Evolutionary conservation across 2,329 filamentous ascomycete species (phyloP), one percentile per base, ranked within the genome.

Genomic region (Colletotrichum lupini): DNA sequence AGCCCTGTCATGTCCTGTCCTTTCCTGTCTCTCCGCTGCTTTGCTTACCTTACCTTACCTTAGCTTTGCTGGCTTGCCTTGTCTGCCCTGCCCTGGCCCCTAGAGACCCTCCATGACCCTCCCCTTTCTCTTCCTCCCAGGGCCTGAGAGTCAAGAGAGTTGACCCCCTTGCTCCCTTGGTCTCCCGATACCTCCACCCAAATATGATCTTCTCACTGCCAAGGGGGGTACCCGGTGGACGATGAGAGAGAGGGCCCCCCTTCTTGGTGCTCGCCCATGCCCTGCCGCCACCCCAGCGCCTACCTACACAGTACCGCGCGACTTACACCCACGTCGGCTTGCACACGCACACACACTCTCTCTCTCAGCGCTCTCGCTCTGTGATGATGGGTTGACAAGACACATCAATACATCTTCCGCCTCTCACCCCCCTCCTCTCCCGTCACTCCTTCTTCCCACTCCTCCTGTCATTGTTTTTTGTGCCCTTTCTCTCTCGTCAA

Each of bases 101-200:
- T 53, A 22, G 59, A 56, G 46, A 64, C 60, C 66, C 59, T 59
- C 55, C 66, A 24, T 32, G 64, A 19, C 46, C 37, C 37, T 72
- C 65, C 69, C 65, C 69, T 72, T 72, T 68, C 63, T 68, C 65
- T 69, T 72, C 69, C 60, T 71, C 67, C 52, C 58, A 69, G 49
- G 56, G 66, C 70, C 66, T 26, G 37, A 52, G 53, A 55, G 24
- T 66, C 60, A 49, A 42, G 59, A 59, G 55, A 61, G 57, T 49
- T 62, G 57, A 56, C 68, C 72, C 61, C 74, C 73, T 69, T 75
- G 73, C 74, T 75, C 72, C 74, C 64, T 75, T 69, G 69, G 72
- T 68, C 58, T 61, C 52, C 72, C 72, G 72, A 72, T 69, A 69
- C 62, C 68, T 74, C 68, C 72, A 74, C 73, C 68, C 68, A 67